These are phyloP conservation scores for Nemania sp. DNA, from an alignment of 2,329 filamentous ascomycete species.

Conservation along the genomic window DNA sequence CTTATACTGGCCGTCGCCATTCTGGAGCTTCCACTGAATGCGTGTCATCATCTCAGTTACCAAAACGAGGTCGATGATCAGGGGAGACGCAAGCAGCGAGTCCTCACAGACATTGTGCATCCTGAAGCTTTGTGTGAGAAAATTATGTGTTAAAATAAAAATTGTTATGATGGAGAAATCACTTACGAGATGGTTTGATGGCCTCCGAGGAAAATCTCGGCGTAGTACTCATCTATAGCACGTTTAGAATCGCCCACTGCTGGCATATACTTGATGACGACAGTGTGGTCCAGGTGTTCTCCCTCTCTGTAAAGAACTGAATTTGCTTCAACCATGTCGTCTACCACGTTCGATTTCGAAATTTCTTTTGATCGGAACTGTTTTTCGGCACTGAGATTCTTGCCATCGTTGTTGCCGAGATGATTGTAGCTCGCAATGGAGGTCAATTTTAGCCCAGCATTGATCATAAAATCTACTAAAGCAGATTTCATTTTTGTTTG, in stretches of 20 bases:
- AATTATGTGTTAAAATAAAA: too few relatives aligned
- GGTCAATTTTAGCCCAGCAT: constrained; percentile 96
- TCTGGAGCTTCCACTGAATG: constrained; percentile 80
- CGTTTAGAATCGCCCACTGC: constrained; percentile 99
- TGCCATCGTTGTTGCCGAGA: constrained; percentile 98
- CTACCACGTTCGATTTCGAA: constrained; percentile 97
- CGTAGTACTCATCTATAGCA: constrained; percentile 97
- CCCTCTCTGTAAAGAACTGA: constrained; percentile 83
- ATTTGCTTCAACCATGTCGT: constrained; percentile 99
- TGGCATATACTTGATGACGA: constrained; percentile 99
- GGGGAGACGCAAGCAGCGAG: constrained; percentile 88
- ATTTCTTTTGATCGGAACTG: constrained; percentile 99
- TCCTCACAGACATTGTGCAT: constrained; percentile 99
- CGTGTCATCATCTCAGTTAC: constrained; percentile 98
- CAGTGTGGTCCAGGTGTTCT: constrained; percentile 96
- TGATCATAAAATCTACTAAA: constrained; percentile 97
- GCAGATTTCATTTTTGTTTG: constrained; percentile 99
- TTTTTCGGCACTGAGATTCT: constrained; percentile 95
- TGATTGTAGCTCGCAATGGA: constrained; percentile 99
- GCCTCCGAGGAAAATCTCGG: constrained; percentile 97
- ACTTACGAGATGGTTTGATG: constrained; percentile 90
- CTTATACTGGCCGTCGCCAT: constrained; percentile 72
- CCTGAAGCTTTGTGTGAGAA: too few relatives aligned
- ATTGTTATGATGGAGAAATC: neutral
- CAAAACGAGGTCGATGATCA: constrained; percentile 95